Evolutionary conservation across 176 grass and related monocot species (phyloP), one percentile per base, ranked within the genome.

Genomic region (Saccharum spontaneum): DNA sequence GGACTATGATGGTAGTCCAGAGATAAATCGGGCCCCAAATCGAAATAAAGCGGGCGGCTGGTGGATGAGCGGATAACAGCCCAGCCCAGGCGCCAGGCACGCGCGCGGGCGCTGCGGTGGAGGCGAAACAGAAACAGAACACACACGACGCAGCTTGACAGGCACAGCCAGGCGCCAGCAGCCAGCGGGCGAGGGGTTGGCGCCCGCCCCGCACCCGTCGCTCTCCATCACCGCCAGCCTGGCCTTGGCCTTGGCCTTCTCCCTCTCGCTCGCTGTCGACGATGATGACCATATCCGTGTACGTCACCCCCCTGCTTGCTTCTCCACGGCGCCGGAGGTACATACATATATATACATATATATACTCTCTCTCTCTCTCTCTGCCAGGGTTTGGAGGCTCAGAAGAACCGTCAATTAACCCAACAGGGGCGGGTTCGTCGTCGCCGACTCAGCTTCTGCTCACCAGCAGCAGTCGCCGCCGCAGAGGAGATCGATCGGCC

Each of bases 151-250:
- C 48, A 52, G 49, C 49, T 52, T 52, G 49, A 1, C 49, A 52
- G 50, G 50, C 50, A 54, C 50, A 54, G 50, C 50, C 50, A 54
- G 50, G 50, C 50, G 5, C 16, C 50, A 54, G 50, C 50, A 12
- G 65, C 79, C 66, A 70, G 79, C 79, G 10, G 33, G 79, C 66
- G 13, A 28, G 13, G 48, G 79, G 79, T 82, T 82, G 66, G 59
- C 55, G 55, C 17, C 43, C 44, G 45, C 30, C 12, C 22, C 43
- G 34, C 64, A 2, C 52, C 73, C 20, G 41, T 50, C 43, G 71
- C 87, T 33, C 68, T 43, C 68, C 33, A 23, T 73, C 57, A 88
- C 57, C 75, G 67, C 75, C 87, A 88, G 87, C 87, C 75, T 84
- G 81, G 10, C 57, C 59, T 20, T 54, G 22, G 3, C 22, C 5